Percentiles rank a stretch among this genome's conserved stretches.
phyloP scores from a whole-genome alignment of 1,139 yeast species.

The Suhomyces bokatorum region DNA sequence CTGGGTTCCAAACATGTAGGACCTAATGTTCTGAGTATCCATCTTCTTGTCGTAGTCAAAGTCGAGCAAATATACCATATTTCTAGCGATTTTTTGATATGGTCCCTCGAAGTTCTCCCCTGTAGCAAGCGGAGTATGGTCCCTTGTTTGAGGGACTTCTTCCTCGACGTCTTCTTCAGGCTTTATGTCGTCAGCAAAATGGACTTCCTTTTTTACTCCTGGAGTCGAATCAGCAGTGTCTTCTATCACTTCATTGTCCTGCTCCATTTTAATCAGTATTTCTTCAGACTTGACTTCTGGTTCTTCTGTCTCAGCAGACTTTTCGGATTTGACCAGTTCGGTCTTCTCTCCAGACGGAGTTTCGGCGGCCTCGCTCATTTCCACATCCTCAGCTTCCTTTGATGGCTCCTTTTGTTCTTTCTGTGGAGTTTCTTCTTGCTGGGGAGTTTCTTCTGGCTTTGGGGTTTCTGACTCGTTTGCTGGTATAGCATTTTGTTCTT shows the following conservation, averaged over 20 bases:
- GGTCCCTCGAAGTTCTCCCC: conserved; percentile 61
- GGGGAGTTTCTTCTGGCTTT: not conserved
- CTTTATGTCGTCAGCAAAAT: conserved; percentile 30
- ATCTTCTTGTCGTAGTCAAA: conserved; percentile 35
- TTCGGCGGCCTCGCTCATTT: not conserved
- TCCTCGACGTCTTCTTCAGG: not conserved
- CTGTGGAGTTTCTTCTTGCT: too few relatives aligned
- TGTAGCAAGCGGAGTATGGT: conserved; percentile 2
- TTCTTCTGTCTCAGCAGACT: not conserved
- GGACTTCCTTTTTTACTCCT: conserved; percentile 15
- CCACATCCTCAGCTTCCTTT: not conserved
- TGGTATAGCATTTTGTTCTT: not conserved
- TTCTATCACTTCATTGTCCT: not conserved
- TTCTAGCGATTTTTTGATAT: conserved; percentile 54
- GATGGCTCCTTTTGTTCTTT: too few relatives aligned
- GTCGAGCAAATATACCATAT: conserved; percentile 49
- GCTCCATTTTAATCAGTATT: not conserved
- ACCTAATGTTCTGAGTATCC: conserved; percentile 33
- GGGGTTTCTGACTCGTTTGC: not conserved
- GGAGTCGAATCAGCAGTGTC: not conserved
- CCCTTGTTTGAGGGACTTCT: not conserved
- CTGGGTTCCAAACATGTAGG: conserved; percentile 60
- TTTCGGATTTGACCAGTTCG: not conserved
- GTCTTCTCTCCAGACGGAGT: not conserved
- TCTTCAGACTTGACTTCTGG: not conserved